phyloP scores from a whole-genome alignment of 2,329 filamentous ascomycete genomes.

The Hymenoscyphus fructigenus region DNA sequence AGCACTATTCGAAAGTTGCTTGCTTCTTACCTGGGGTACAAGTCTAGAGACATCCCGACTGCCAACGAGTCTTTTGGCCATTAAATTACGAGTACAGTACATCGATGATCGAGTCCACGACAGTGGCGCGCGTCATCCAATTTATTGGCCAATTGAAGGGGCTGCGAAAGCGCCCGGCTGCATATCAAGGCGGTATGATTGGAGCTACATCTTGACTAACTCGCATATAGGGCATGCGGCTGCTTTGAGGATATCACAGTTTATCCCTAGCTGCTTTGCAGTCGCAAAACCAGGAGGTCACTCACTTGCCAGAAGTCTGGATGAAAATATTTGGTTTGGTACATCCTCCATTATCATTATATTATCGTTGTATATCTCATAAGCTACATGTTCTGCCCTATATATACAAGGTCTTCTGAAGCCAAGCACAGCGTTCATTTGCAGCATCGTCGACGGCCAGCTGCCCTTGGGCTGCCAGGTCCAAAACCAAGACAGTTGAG shows the following conservation, averaged over 20 bases:
- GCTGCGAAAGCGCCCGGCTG: no score
- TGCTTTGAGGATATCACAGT: neutral
- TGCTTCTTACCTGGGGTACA: no score
- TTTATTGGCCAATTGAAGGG: no score
- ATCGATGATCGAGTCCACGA: no score
- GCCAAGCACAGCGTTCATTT: constrained; percentile 38
- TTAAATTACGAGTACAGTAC: no score
- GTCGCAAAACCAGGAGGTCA: neutral
- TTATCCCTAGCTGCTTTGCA: neutral
- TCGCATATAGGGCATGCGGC: neutral
- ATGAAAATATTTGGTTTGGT: neutral
- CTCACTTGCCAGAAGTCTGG: neutral
- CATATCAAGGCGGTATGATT: no score
- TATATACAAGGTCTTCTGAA: constrained; percentile 31
- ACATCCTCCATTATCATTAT: neutral
- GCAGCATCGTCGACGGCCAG: constrained; percentile 28
- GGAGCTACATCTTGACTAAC: no score
- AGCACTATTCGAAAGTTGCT: no score
- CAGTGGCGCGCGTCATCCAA: no score
- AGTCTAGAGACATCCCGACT: no score
- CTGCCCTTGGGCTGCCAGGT: constrained; percentile 19
- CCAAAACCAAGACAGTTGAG: constrained; percentile 18
- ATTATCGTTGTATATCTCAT: neutral
- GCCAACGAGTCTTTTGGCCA: no score
- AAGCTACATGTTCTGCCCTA: neutral